Evolutionary conservation across 164 flowering plant genomes (phyloP), one percentile per base, ranked within the genome.

Genomic region (Kingdonia uniflora): DNA sequence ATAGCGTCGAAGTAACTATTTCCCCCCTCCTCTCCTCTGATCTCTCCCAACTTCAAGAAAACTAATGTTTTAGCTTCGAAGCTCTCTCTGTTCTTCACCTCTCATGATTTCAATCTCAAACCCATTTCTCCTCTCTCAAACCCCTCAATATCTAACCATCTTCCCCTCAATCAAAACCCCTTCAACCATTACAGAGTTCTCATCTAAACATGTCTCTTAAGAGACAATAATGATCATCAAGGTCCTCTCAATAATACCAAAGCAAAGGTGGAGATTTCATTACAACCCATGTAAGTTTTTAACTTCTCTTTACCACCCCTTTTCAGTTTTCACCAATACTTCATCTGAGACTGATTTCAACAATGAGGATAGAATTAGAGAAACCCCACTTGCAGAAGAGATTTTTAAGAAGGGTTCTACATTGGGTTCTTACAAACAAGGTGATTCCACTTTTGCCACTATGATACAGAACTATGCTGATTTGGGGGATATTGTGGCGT

Each of bases 361-460:
- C 8, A 29, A 29, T 29, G 35, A 8, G 4, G 8, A 29, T 29
- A 29, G 35, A 8, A 29, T 3, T 29, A 8, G 8, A 29, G 66
- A 62, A 14, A 53, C 60, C 21, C 75, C 71, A 5, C 44, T 77
- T 4, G 50, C 72, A 0, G 66, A 68, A 5, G 63, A 70, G 12
- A 69, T 82, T 19, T 82, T 78, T 57, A 76, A 43, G 20, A 51
- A 65, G 0, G 42, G 65, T 58, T 62, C 80, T 50, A 64, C 54
- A 51, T 25, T 63, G 71, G 97, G 97, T 56, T 74, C 95, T 58
- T 87, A 68, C 68, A 73, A 65, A 48, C 56, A 35, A 14, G 97
- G 97, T 24, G 95, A 90, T 60, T 75, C 80, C 37, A 80, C 95
- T 14, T 80, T 84, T 23, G 75, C 74, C 61, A 57, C 70, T 11